Evolutionary conservation across 345 rosid genomes (phyloP), one percentile per base, ranked within the genome.

Genomic region (Ceriops decandra): DNA sequence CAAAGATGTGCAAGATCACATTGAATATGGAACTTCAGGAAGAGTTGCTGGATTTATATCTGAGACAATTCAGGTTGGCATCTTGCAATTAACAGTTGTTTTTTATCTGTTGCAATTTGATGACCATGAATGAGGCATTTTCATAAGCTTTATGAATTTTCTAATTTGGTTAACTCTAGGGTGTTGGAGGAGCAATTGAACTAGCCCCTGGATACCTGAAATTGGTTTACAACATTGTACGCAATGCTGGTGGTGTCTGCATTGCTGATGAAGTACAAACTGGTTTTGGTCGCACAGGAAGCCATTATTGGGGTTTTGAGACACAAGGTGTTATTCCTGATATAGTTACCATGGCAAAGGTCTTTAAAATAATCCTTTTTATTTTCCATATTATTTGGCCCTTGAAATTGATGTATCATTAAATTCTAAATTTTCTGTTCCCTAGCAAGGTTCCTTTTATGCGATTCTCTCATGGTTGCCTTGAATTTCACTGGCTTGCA

Each of bases 301-400:
- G 93, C 82, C 89, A 91, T 60, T 91, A 91, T 73, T 91, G 98
- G 93, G 99, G 96, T 52, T 91, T 91, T 68, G 85, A 88, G 78
- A 91, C 92, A 9, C 99, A 95, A 80, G 95, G 86, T 60, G 98
- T 95, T 58, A 77, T 88, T 77, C 99, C 98, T 21, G 98, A 91
- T 87, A 87, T 91, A 61, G 96, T 91, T 72, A 91, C 98, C 63
- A 90, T 91, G 99, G 99, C 99, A 72, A 95, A 95, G 91, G 99
- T 95, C 52, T 72, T 51, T 68, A 53, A 58, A 67, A 28, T 32
- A 28, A 19, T 57, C 10, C 10, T 32, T 54, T 26, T 24, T 5
- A 52, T 15, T 51, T 10, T 64, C 16, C 49, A 13, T 58, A 13
- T 38, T 47, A 35, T 16, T 6, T 16, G 6, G 27, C 7, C 26